These are phyloP conservation scores for Phytophthora kernoviae DNA, from an alignment of 352 stramenopile species.

Conservation along the genomic window DNA sequence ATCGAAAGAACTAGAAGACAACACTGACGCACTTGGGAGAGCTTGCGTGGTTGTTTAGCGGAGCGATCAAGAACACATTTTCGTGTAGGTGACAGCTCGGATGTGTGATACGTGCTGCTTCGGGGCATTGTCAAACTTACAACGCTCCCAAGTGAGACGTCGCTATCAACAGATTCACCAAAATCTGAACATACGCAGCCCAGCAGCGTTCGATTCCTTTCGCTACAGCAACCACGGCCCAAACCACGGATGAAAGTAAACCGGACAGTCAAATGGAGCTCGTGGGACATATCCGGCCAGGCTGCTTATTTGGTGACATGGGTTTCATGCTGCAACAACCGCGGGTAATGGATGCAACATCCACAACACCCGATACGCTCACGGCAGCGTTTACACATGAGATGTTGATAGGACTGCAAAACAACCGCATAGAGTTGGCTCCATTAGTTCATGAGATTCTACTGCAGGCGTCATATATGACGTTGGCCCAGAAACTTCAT, in stretches of 20 bases:
- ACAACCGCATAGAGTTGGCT: conserved; percentile 37
- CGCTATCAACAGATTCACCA: conserved; percentile 21
- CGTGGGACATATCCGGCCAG: conserved; percentile 53
- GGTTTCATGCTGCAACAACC: conserved; percentile 61
- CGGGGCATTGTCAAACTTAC: conserved; percentile 55
- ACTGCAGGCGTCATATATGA: conserved; percentile 63
- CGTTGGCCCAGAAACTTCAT: conserved; percentile 44
- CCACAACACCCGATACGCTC: conserved; percentile 40
- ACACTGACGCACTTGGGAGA: conserved; percentile 30
- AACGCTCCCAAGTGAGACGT: conserved; percentile 24
- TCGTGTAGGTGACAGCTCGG: conserved; percentile 38
- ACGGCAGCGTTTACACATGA: conserved; percentile 46
- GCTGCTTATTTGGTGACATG: conserved; percentile 73
- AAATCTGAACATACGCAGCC: conserved; percentile 17
- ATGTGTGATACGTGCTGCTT: conserved; percentile 58
- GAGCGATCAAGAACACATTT: conserved; percentile 42
- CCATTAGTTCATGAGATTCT: conserved; percentile 62
- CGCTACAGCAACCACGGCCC: not conserved
- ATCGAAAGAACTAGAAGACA: conserved; percentile 15
- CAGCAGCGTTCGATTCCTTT: conserved; percentile 1
- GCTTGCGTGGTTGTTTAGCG: conserved; percentile 49
- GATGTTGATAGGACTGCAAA: conserved; percentile 32
- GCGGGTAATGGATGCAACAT: conserved; percentile 54
- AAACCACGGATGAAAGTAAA: conserved; percentile 4
- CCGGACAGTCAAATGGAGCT: conserved; percentile 34